These are phyloP conservation scores for Sextonia rubra DNA, from an alignment of 164 flowering plant species.

Conservation along the genomic window DNA sequence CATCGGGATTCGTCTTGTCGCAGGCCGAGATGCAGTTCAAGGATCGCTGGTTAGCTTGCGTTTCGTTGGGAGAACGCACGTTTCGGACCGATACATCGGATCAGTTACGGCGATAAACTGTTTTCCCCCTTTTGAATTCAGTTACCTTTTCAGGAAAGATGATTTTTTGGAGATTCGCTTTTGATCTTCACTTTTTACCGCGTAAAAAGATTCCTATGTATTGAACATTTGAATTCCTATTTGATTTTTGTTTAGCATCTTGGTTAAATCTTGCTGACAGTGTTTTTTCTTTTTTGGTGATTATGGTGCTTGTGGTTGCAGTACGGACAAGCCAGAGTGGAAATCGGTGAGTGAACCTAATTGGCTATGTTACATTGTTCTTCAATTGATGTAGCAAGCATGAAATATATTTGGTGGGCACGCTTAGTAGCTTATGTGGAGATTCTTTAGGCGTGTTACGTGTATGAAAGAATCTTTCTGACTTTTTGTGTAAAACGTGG, in stretches of 20 bases:
- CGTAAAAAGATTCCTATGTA: too few species aligned
- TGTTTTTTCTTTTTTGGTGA: background rate
- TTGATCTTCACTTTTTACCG: too few species aligned
- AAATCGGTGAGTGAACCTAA: conserved; percentile 63
- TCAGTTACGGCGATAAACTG: conserved; percentile 36
- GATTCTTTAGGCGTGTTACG: too few species aligned
- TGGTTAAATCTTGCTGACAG: conserved; percentile 1
- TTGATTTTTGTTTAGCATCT: too few species aligned
- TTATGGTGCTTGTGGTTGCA: conserved; percentile 29
- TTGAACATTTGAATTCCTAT: too few species aligned
- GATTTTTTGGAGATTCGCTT: too few species aligned
- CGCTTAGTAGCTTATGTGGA: too few species aligned
- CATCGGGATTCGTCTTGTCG: conserved; percentile 4
- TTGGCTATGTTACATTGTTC: background rate
- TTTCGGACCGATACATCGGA: conserved; percentile 65
- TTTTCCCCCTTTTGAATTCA: too few species aligned
- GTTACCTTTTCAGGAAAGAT: too few species aligned
- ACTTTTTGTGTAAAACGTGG: too few species aligned
- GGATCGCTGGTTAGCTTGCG: conserved; percentile 88
- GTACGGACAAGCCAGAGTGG: conserved; percentile 80
- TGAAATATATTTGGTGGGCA: background rate
- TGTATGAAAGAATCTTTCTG: too few species aligned
- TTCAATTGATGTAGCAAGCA: background rate
- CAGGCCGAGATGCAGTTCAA: conserved; percentile 93
- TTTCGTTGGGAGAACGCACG: conserved; percentile 84